Conservation (phyloP, 148 eudicot genomes). For the Hydrangea macrophylla region DNA sequence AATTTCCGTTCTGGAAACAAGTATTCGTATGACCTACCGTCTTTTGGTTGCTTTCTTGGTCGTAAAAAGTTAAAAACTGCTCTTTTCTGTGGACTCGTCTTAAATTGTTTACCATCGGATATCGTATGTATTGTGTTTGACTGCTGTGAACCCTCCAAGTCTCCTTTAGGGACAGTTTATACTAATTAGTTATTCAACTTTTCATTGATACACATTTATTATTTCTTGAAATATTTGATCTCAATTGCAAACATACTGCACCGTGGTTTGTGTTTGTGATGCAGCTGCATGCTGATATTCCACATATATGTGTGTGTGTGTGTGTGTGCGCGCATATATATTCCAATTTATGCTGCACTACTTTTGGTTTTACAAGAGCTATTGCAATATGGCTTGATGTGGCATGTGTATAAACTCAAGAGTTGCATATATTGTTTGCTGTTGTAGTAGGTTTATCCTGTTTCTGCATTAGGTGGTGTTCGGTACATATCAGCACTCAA, state of each 20-base stretch:
- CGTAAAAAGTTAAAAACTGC: background rate
- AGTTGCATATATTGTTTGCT: background rate
- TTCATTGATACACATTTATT: too few species aligned
- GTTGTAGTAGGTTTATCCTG: slow-evolving; percentile 67
- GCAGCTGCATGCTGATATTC: too few species aligned
- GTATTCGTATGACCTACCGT: background rate
- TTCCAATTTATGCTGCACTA: background rate
- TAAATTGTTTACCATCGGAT: too few species aligned
- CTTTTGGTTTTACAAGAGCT: background rate
- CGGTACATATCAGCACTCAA: slow-evolving; percentile 63
- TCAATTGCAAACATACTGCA: too few species aligned
- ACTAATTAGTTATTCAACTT: too few species aligned
- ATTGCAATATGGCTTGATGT: background rate
- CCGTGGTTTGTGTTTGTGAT: too few species aligned
- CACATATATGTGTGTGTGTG: too few species aligned
- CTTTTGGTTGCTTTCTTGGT: background rate
- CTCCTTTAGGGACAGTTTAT: too few species aligned
- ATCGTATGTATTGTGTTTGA: background rate
- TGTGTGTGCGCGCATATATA: too few species aligned
- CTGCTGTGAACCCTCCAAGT: slow-evolving; percentile 1
- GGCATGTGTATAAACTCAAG: background rate
- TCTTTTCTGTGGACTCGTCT: background rate
- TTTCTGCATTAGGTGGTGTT: slow-evolving; percentile 73
- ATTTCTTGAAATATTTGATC: too few species aligned
- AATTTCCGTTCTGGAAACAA: background rate